phyloP scores from a whole-genome alignment of 495 filamentous ascomycete species.

The Penicillium steckii region DNA sequence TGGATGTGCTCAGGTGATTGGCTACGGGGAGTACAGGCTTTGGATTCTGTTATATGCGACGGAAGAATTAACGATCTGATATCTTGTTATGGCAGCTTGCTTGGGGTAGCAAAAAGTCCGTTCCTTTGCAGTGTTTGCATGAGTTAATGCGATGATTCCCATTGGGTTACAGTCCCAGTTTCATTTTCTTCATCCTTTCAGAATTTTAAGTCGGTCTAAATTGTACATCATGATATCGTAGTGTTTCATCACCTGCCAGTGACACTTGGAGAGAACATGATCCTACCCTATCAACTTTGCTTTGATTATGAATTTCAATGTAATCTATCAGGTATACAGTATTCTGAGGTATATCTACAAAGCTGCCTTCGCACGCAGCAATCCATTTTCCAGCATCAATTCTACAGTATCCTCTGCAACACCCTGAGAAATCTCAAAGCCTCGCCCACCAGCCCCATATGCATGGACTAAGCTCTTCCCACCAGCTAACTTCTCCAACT shows the following conservation, averaged over 20 bases:
- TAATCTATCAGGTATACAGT: background rate
- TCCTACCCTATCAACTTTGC: background rate
- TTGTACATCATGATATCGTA: too few relatives aligned
- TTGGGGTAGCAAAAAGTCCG: conserved; percentile 34
- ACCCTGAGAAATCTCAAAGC: conserved; percentile 48
- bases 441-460: conserved; percentile 62
- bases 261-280: too few relatives aligned
- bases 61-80: conserved; percentile 30
- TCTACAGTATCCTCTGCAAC: conserved; percentile 38
- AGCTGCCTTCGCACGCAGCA: conserved; percentile 26
- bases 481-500: conserved; percentile 32
- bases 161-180: too few relatives aligned
- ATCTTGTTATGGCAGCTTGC: conserved; percentile 35
- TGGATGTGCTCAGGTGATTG: conserved; percentile 11
- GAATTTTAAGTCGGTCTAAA: too few relatives aligned
- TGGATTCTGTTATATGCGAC: conserved; percentile 25
- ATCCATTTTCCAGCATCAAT: conserved; percentile 31
- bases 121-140: conserved; percentile 22
- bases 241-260: too few relatives aligned
- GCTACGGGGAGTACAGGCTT: conserved; percentile 14
- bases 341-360: conserved; percentile 17
- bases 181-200: too few relatives aligned
- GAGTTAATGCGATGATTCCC: conserved; percentile 12
- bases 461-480: conserved; percentile 53
- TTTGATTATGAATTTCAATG: background rate